These are phyloP conservation scores for Penstemon davidsonii DNA, from an alignment of 257 asterid species.

Conservation along the genomic window DNA sequence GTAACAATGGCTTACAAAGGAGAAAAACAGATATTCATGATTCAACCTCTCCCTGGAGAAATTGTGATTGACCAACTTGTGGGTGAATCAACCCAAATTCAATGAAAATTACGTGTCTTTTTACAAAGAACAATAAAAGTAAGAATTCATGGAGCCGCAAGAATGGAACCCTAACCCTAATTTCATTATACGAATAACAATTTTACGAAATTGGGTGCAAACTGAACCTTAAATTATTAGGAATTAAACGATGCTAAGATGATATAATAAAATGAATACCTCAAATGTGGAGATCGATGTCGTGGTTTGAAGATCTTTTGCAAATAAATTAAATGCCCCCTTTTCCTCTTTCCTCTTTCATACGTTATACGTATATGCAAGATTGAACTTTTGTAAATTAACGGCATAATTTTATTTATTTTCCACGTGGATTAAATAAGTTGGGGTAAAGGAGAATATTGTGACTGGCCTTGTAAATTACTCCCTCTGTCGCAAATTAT, in stretches of 20 bases:
- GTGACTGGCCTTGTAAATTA: too few species aligned
- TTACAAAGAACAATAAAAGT: not conserved
- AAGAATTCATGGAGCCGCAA: not conserved
- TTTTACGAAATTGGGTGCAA: not conserved
- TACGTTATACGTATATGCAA: not conserved
- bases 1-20: not conserved
- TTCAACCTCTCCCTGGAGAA: not conserved
- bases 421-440: not conserved
- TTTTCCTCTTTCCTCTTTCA: not conserved
- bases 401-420: not conserved
- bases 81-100: not conserved
- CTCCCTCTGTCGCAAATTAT: too few species aligned
- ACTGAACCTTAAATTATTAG: not conserved
- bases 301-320: constrained; percentile 4
- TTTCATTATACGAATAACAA: not conserved
- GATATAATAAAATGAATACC: constrained; percentile 1
- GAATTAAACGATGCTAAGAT: constrained; percentile 9
- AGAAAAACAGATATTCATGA: not conserved
- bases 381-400: not conserved
- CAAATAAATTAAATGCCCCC: constrained; percentile 3
- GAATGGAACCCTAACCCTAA: constrained; percentile 28
- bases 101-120: not conserved
- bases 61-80: not conserved
- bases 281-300: not conserved
- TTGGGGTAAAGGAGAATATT: too few species aligned